Evolutionary conservation across 2,329 filamentous ascomycete species (phyloP).

Genomic region (Coniella vitis): DNA sequence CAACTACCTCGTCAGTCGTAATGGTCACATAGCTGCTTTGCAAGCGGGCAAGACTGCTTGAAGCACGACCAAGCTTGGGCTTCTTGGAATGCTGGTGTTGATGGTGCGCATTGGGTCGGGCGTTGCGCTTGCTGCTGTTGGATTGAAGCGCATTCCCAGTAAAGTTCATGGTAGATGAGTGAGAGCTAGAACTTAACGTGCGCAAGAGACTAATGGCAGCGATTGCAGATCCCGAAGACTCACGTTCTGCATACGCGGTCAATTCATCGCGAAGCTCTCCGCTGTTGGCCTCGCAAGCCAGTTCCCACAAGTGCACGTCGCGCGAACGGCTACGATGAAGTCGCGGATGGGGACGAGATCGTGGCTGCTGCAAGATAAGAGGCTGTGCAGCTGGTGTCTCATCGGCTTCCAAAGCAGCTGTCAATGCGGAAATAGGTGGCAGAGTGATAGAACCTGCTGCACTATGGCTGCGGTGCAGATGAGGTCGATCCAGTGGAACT

Average conservation of each 20-base stretch:
- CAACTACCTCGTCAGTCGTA: slow-evolving; percentile 30
- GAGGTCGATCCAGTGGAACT: slow-evolving; percentile 42
- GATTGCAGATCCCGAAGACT: slow-evolving; percentile 70
- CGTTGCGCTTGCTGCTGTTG: slow-evolving; percentile 62
- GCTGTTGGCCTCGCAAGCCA: slow-evolving; percentile 74
- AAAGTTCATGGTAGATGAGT: slow-evolving; percentile 25
- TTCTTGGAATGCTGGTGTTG: slow-evolving; percentile 46
- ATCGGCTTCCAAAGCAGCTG: slow-evolving; percentile 29
- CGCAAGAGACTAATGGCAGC: slow-evolving; percentile 76
- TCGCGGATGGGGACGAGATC: slow-evolving; percentile 40
- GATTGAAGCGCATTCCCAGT: slow-evolving; percentile 34
- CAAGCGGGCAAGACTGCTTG: slow-evolving; percentile 56
- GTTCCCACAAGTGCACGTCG: slow-evolving; percentile 86
- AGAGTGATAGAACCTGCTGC: slow-evolving; percentile 53
- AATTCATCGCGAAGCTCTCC: slow-evolving; percentile 71
- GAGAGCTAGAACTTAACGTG: slow-evolving; percentile 54
- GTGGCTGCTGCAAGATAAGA: slow-evolving; percentile 26
- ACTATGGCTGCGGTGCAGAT: slow-evolving; percentile 65
- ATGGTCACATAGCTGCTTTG: slow-evolving; percentile 35
- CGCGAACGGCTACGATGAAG: slow-evolving; percentile 68
- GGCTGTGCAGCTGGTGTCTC: slow-evolving; percentile 9
- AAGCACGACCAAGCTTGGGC: slow-evolving; percentile 52
- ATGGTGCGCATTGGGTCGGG: slow-evolving; percentile 26
- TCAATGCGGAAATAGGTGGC: slow-evolving; percentile 48
- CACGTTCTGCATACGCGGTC: slow-evolving; percentile 68